A percentile compares a stretch with the other conserved stretches of the same genome.
Evolutionary conservation across 2,329 filamentous ascomycete genomes (phyloP).

Genomic region (Cercospora sp.): DNA sequence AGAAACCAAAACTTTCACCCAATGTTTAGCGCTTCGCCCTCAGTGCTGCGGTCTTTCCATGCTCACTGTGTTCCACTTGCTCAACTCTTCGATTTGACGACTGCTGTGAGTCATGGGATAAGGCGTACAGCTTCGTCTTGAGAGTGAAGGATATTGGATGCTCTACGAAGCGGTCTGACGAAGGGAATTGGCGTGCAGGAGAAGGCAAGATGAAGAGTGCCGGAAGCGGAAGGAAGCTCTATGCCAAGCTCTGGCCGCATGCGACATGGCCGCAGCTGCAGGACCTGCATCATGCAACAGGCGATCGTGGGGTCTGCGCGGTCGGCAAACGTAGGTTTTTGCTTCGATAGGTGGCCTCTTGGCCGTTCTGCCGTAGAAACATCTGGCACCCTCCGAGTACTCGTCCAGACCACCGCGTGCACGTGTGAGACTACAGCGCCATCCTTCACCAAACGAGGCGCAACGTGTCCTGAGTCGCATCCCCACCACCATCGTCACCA

Average conservation of each 20-base stretch:
- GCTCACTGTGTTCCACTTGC: not conserved
- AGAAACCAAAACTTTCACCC: not conserved
- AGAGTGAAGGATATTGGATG: not conserved
- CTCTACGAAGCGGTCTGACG: not conserved
- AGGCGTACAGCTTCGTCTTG: not conserved
- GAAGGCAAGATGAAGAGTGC: not conserved
- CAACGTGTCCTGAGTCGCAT: not conserved
- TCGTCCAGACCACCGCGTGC: not conserved
- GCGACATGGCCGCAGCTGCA: not conserved
- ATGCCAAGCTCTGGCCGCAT: not conserved
- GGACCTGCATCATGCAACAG: slow-evolving; percentile 1
- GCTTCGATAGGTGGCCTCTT: slow-evolving; percentile 8
- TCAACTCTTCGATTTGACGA: not conserved
- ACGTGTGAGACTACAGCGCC: not conserved
- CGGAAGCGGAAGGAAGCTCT: slow-evolving; percentile 3
- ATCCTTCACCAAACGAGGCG: not conserved
- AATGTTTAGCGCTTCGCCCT: not conserved
- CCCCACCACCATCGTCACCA: not conserved
- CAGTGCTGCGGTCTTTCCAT: not conserved
- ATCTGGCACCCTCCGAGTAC: not conserved
- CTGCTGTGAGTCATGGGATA: not conserved
- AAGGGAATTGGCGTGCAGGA: not conserved
- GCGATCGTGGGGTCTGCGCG: not conserved
- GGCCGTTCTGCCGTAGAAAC: not conserved
- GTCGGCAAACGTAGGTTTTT: not conserved